Base-by-base conservation (phyloP, 495 filamentous ascomycete species). In the Tuber indicum region DNA sequence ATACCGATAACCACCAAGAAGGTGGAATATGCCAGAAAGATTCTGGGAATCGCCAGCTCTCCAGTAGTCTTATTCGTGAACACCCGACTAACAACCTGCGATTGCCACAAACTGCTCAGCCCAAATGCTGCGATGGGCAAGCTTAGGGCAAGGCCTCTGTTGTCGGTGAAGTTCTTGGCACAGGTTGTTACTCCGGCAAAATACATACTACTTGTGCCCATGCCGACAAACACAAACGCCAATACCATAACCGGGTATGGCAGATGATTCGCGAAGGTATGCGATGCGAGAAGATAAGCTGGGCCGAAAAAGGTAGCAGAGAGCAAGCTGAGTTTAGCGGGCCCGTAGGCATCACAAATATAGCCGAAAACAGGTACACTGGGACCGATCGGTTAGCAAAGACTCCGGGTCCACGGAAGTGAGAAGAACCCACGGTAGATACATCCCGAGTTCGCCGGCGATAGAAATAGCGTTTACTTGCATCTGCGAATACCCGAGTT, bases 41-140 rank as follows among this genome's bases (percentile, higher is more conserved):
- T 97, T 71, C 88, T 88, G 77, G 92, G 92, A 9, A 98, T 94
- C 85, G 96, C 92, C 52, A 98, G 89, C 82, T 97, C 94, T 4
- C 94, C 93, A 72, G 74, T 76, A 8, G 85, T 81, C 23, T 83
- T 86, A 83, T 94, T 90, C 82, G 88, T 93, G 44, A 99, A 89
- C 49, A 96, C 77, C 70, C 91, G 88, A 73, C 91, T 94, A 43
- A 92, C 95, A 62, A 97, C 83, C 86, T 99, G 96, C 81, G 93
- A 96, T 85, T 93, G 88, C 92, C 96, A 97, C 92, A 99, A 93
- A 6, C 93, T 93, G 78, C 94, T 97, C 72, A 99, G 85, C 16
- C 96, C 96, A 83, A 97, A 97, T 3, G 92, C 90, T 0, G 96
- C 94, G 85, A 99, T 98, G 8, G 96, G 96, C 74, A 93, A 85